A percentile compares a stretch with the other conserved stretches of the same genome.
These are phyloP conservation scores for Malania oleifera DNA, from an alignment of 164 flowering plant genomes.

Conservation along the genomic window DNA sequence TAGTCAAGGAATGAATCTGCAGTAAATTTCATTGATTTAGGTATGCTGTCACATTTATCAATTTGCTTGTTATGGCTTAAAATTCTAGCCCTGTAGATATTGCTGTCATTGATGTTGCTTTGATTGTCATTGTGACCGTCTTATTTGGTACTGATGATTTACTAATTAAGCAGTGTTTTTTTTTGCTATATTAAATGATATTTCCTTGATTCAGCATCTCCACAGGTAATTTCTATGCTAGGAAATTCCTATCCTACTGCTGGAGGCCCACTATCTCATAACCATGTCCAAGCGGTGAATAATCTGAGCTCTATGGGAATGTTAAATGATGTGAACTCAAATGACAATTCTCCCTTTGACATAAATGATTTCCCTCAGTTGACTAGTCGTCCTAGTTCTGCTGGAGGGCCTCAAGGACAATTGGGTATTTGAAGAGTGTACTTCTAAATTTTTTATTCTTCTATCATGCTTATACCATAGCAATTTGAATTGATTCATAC, in stretches of 20 bases:
- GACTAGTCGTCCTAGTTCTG: slow-evolving; percentile 24
- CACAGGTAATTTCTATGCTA: slow-evolving; percentile 27
- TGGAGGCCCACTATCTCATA: slow-evolving; percentile 35
- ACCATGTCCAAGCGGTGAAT: slow-evolving; percentile 28
- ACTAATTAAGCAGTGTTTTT: too few species aligned
- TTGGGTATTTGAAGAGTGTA: slow-evolving; percentile 14
- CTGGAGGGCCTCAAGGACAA: slow-evolving; percentile 30
- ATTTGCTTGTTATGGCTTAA: too few species aligned
- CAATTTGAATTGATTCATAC: too few species aligned
- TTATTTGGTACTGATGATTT: too few species aligned
- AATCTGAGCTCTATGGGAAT: slow-evolving; percentile 22
- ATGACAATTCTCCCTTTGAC: slow-evolving; percentile 26
- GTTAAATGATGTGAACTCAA: slow-evolving; percentile 17
- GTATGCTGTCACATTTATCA: too few species aligned
- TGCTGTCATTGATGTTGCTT: too few species aligned
- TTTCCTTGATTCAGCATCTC: slow-evolving; percentile 34
- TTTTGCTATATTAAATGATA: too few species aligned
- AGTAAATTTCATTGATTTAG: too few species aligned
- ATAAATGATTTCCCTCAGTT: slow-evolving; percentile 33
- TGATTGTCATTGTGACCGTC: too few species aligned
- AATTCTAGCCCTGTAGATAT: too few species aligned
- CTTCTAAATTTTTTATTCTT: neutral
- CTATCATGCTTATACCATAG: too few species aligned
- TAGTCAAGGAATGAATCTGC: too few species aligned
- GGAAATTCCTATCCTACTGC: slow-evolving; percentile 23